Base-by-base conservation (phyloP, 768 basidiomycete genomes). In the Psilocybe tampanensis region DNA sequence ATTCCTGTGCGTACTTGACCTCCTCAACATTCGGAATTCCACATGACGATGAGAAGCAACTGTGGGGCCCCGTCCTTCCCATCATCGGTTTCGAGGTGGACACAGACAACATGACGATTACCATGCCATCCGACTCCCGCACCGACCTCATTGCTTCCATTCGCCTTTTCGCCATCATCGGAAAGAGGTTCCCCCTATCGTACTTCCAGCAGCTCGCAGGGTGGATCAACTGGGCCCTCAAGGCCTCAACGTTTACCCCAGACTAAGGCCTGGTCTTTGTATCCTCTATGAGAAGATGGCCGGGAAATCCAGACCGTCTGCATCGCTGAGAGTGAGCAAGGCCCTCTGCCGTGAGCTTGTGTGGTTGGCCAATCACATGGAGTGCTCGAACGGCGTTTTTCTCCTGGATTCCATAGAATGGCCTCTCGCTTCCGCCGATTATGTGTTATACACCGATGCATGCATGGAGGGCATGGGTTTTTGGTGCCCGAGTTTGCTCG, bases 51-150 rank as follows among this genome's bases (percentile, higher is more conserved):
- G 32, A 48, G 2, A 82, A 81, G 55, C 80, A 81, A 58, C 8
- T 76, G 0, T 72, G 18, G n/a, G 76, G 75, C 0, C 7, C 36
- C 0, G 7, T 32, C 0, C 68, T 80, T 13, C 61, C 63, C 1
- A 71, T 80, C 58, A 73, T 80, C 55, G 75, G 80, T 19, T 75
- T 76, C 52, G 23, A 66, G 0, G 73, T 80, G 22, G 71, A 80
- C 55, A 44, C 72, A 0, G 65, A 70, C 24, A 48, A 42, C 0
- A 69, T 77, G 67, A 69, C 68, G 19, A n/a, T 64, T 23, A 55
- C 54, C 18, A 21, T 64, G 8, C 60, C 63, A 33, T 41, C 49
- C 42, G 56, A 60, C 1, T 23, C 39, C 0, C 41, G 39, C 12
- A 13, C 42, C 7, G 33, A 61, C 1, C 32, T 63, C 24, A 7